Conservation (phyloP, 768 basidiomycete genomes). For the Boletus sp. region DNA sequence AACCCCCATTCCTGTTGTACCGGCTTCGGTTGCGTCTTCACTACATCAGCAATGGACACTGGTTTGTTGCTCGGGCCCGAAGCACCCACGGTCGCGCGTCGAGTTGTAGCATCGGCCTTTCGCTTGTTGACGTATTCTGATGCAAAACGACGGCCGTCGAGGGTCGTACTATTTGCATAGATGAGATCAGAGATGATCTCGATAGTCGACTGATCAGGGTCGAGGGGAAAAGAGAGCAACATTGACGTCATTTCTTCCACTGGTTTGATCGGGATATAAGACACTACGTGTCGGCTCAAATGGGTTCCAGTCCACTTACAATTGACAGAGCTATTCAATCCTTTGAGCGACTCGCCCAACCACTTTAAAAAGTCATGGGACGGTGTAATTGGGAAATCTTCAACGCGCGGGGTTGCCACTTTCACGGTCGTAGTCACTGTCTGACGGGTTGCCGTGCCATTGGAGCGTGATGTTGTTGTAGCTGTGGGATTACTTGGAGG, state of each 20-base stretch:
- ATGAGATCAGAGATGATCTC: constrained; percentile 96
- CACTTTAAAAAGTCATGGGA: constrained; percentile 92
- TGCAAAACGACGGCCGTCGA: constrained; percentile 94
- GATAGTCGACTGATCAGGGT: constrained; percentile 74
- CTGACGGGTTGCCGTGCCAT: constrained; percentile 39
- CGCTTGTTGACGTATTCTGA: constrained; percentile 86
- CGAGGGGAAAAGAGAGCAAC: constrained; percentile 91
- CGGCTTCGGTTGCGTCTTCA: constrained; percentile 82
- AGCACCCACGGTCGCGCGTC: constrained; percentile 46
- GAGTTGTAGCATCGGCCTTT: constrained; percentile 70
- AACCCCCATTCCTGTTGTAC: constrained; percentile 82
- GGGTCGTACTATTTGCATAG: constrained; percentile 90
- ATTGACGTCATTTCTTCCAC: constrained; percentile 97
- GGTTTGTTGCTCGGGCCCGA: constrained; percentile 42
- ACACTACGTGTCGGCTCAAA: constrained; percentile 5
- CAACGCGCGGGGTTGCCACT: constrained; percentile 40
- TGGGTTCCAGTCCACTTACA: constrained; percentile 36
- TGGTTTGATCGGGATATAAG: constrained; percentile 34
- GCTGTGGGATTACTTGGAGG: constrained; percentile 27
- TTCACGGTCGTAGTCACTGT: constrained; percentile 36
- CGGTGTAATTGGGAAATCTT: constrained; percentile 65
- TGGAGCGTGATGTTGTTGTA: constrained; percentile 36
- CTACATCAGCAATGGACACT: constrained; percentile 83
- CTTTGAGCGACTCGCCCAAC: constrained; percentile 83
- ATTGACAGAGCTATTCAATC: constrained; percentile 55